A percentile compares a stretch with the other conserved stretches of the same genome.
Conservation (phyloP, 179 eudicot species). For the Dionaea muscipula region DNA sequence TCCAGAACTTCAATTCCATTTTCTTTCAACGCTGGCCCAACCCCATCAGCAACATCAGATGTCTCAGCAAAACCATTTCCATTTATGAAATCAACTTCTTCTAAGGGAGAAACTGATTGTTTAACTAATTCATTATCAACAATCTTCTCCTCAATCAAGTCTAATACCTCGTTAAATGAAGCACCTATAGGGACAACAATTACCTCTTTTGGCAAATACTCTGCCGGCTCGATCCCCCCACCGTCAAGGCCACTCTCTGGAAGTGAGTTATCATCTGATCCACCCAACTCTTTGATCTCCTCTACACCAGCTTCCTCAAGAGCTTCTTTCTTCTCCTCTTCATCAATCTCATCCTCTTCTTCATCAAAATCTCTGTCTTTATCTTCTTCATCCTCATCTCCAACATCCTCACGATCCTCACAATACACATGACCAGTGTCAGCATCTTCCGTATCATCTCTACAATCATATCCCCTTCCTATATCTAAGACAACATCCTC, state of each 20-base stretch:
- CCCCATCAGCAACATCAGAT: background rate
- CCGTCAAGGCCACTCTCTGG: background rate
- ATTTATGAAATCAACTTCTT: background rate
- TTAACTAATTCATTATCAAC: background rate
- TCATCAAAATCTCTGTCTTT: background rate
- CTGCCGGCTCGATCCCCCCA: background rate
- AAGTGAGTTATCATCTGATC: background rate
- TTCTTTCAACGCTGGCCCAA: background rate
- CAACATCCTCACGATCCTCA: no score
- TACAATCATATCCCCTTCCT: no score
- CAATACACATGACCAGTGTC: no score
- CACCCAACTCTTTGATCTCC: background rate
- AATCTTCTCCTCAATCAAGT: background rate
- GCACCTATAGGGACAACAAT: background rate
- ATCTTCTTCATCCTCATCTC: background rate
- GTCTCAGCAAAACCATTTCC: background rate
- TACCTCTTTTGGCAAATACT: background rate
- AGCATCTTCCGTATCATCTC: no score
- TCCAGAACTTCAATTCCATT: background rate
- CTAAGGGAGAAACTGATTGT: background rate
- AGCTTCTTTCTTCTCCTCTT: background rate
- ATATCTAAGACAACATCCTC: no score
- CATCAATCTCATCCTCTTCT: background rate
- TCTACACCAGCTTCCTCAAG: background rate
- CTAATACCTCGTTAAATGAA: background rate